A percentile compares a stretch with the other conserved stretches of the same genome.
These are phyloP conservation scores for Didymella keratinophila DNA, from an alignment of 2,329 filamentous ascomycete species.

Conservation along the genomic window DNA sequence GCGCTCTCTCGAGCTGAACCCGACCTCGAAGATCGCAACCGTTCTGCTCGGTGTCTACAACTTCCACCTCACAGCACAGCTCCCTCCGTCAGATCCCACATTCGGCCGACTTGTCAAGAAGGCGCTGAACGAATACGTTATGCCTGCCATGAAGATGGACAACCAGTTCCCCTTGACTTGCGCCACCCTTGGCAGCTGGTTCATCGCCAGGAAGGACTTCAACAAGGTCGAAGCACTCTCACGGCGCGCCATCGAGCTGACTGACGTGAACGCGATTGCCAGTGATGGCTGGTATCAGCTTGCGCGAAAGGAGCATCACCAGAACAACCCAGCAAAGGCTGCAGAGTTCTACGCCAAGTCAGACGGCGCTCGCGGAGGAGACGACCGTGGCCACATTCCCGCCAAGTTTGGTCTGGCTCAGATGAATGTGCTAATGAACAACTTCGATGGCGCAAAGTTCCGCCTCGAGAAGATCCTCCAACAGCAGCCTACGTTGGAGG, in stretches of 20 bases:
- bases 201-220: constrained; percentile 82
- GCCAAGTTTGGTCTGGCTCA: constrained; percentile 96
- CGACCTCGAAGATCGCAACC: constrained; percentile 87
- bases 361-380: constrained; percentile 88
- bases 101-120: constrained; percentile 89
- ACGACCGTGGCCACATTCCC: constrained; percentile 89
- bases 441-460: constrained; percentile 91
- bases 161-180: constrained; percentile 90
- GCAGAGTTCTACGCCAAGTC: constrained; percentile 87
- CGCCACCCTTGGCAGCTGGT: constrained; percentile 89
- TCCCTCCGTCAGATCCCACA: constrained; percentile 81
- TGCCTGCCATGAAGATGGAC: constrained; percentile 92
- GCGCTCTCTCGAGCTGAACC: constrained; percentile 79
- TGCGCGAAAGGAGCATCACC: constrained; percentile 88
- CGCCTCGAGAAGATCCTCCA: constrained; percentile 93
- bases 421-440: constrained; percentile 81
- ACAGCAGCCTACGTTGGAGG: constrained; percentile 81
- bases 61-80: constrained; percentile 83
- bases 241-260: constrained; percentile 92
- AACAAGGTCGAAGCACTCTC: constrained; percentile 84
- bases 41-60: constrained; percentile 91
- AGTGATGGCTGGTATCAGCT: constrained; percentile 98
- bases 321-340: constrained; percentile 76
- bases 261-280: constrained; percentile 94
- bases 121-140: constrained; percentile 93